Base-by-base conservation (phyloP, 148 eudicot genomes). In the Rhododendron vialii region DNA sequence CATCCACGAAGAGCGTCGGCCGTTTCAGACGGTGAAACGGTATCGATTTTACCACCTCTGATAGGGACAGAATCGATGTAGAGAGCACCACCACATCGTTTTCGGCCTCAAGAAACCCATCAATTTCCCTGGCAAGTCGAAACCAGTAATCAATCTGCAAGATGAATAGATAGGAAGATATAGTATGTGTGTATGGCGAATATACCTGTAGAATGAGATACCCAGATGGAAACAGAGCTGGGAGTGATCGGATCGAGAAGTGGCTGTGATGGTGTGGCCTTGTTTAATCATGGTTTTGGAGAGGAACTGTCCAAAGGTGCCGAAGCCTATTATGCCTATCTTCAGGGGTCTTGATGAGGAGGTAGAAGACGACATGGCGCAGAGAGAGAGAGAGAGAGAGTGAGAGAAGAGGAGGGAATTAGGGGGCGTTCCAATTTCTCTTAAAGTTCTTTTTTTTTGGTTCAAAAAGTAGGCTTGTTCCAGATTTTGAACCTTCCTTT, bases 311-410 rank as follows among this genome's bases (percentile, higher is more conserved):
- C 87, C 93, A 33, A 93, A 93, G 3, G 89, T 61, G 69, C 95
- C 95, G 82, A 93, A 90, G 0, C 95, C 95, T 20, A 93, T 79
- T 15, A 93, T 90, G 18, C 95, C 95, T 75, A 93, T 88, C 77
- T 80, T 89, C 88, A 92, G 79, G 24, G 84, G 11, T 47, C 84
- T 80, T 28, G 83, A 53, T 50, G 87, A 83, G 74, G 89, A 87
- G 69, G 89, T 82, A 84, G 87, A 88, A n/a, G 87, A 61, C 26
- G 78, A 28, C 85, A 83, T 83, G 71, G 53, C 5, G 73, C 81
- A 5, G 47, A 75, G 78, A 75, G 78, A 36, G 78, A 75, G 78
- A 75, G 78, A 75, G 45, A 75, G 78, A 36, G 78, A 74, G n/a
- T n/a, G 78, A 74, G 41, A 38, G 41, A 30, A 30, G 30, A 30